These are phyloP conservation scores for Bipolaris victoriae DNA, from an alignment of 2,329 filamentous ascomycete genomes.

Conservation along the genomic window DNA sequence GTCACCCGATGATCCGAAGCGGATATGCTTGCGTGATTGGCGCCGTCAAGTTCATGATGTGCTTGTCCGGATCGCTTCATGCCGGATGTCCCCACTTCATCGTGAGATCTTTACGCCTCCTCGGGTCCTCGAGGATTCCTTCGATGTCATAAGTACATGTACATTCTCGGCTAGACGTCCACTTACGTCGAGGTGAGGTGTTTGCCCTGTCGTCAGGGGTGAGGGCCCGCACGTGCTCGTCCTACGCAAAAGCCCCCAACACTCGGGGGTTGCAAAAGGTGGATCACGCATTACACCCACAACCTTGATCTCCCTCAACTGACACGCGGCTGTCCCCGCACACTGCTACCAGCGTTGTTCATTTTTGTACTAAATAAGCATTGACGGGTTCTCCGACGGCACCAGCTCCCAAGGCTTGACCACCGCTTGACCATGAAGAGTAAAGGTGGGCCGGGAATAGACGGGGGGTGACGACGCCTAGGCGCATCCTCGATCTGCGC, in stretches of 20 bases:
- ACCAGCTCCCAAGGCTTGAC: not conserved
- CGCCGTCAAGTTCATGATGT: not conserved
- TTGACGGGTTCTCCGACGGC: not conserved
- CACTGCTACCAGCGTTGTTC: not conserved
- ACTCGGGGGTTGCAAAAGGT: not conserved
- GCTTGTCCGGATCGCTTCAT: no score
- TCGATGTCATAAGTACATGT: no score
- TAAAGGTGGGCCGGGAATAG: not conserved
- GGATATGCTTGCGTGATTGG: not conserved
- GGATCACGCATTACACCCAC: not conserved
- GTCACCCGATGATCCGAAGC: slow-evolving; percentile 3
- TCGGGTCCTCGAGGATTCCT: no score
- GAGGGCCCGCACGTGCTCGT: not conserved
- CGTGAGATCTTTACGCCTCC: no score
- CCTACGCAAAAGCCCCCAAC: not conserved
- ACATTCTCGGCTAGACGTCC: not conserved
- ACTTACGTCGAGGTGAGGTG: not conserved
- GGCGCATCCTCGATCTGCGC: slow-evolving; percentile 13
- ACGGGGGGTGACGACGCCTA: slow-evolving; percentile 3
- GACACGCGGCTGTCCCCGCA: slow-evolving; percentile 8
- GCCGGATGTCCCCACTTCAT: not conserved
- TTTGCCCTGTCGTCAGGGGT: not conserved
- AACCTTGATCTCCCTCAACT: not conserved
- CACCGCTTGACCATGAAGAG: slow-evolving; percentile 5
- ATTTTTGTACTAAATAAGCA: not conserved